phyloP scores from a whole-genome alignment of 1,139 yeast genomes.

The Hansenula lynferdii region DNA sequence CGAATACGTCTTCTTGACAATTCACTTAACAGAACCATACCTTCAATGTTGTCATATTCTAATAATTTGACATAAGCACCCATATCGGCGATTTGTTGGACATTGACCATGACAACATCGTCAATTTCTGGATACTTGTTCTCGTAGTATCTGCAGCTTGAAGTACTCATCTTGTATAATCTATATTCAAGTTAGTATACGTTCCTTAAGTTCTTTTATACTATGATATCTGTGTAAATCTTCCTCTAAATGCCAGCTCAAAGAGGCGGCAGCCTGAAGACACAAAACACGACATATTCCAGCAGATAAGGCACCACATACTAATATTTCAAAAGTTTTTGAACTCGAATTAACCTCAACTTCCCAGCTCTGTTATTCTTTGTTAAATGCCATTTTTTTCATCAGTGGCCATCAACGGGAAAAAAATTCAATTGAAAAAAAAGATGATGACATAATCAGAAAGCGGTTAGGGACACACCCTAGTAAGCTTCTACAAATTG shows the following conservation, averaged over 20 bases:
- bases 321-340: too few relatives aligned
- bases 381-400: too few relatives aligned
- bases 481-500: too few relatives aligned
- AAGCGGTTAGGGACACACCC: background rate
- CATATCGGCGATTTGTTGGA: slow-evolving; percentile 97
- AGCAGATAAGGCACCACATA: too few relatives aligned
- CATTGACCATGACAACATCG: slow-evolving; percentile 98
- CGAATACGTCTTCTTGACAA: slow-evolving; percentile 98
- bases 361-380: too few relatives aligned
- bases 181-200: background rate
- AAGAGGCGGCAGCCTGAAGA: too few relatives aligned
- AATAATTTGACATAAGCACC: slow-evolving; percentile 94
- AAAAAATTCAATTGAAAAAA: background rate
- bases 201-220: too few relatives aligned
- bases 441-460: background rate
- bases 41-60: slow-evolving; percentile 97
- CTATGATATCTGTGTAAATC: too few relatives aligned
- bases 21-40: slow-evolving; percentile 95
- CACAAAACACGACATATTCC: too few relatives aligned
- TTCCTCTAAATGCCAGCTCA: too few relatives aligned
- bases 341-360: too few relatives aligned
- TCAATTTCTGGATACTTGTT: slow-evolving; percentile 99
- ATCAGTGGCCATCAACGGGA: background rate
- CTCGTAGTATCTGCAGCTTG: slow-evolving; percentile 95
- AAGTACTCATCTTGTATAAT: slow-evolving; percentile 58